A percentile compares a stretch with the other conserved stretches of the same genome.
Evolutionary conservation across 352 stramenopile genomes (phyloP).

Genomic region (Pythium rishiriense): DNA sequence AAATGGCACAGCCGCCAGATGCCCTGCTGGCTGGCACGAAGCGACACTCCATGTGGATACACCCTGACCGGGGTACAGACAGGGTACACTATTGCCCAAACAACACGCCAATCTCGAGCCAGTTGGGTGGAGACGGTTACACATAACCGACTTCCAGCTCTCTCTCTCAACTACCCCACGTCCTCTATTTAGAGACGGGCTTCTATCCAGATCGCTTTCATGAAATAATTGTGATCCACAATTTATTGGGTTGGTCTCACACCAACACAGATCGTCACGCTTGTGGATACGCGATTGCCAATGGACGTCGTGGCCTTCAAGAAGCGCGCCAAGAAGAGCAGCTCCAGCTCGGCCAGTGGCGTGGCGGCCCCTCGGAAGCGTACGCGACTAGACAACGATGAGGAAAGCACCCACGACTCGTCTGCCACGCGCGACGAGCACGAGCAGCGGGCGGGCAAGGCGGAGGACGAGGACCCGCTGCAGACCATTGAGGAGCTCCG

Average conservation of each 20-base stretch:
- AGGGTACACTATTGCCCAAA: not conserved
- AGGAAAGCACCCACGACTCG: not conserved
- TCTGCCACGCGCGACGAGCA: not conserved
- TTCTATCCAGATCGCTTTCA: not conserved
- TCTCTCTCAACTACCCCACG: not conserved
- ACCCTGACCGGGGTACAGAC: not conserved
- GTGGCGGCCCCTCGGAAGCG: slow-evolving; percentile 37
- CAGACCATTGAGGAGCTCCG: slow-evolving; percentile 64
- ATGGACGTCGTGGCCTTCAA: slow-evolving; percentile 56
- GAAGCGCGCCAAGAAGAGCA: slow-evolving; percentile 47
- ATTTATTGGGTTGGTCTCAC: not conserved
- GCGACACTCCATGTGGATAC: not conserved
- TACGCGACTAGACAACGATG: slow-evolving; percentile 26
- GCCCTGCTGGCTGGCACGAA: not conserved
- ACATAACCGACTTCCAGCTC: not conserved
- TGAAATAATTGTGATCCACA: not conserved
- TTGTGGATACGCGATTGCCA: slow-evolving; percentile 12
- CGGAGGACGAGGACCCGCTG: slow-evolving; percentile 34
- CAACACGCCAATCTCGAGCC: not conserved
- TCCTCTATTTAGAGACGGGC: not conserved
- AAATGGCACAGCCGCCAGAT: not conserved
- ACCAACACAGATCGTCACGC: not conserved
- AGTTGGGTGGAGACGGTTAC: not conserved
- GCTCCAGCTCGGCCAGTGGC: too few species aligned
- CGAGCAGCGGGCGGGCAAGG: slow-evolving; percentile 12